A percentile compares a stretch with the other conserved stretches of the same genome.
These are phyloP conservation scores for Ceratobasidium sp. DNA, from an alignment of 1,284 basidiomycete genomes.

Conservation along the genomic window DNA sequence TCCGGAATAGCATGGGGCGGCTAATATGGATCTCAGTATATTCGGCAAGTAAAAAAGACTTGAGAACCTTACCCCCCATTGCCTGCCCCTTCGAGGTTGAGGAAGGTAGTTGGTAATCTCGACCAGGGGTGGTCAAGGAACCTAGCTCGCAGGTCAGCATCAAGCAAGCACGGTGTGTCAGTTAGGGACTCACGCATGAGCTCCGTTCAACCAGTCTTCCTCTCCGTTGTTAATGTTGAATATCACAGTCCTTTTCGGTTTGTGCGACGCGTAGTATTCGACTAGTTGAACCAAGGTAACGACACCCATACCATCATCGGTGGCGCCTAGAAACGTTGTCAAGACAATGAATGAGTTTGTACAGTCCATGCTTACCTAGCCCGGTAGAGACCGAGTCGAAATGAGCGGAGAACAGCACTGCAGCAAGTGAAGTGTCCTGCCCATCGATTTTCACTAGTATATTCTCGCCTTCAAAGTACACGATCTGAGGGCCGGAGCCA, in stretches of 20 bases:
- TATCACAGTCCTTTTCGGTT: constrained; percentile 70
- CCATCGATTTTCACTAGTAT: constrained; percentile 78
- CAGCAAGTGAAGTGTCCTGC: constrained; percentile 61
- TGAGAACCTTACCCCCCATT: constrained; percentile 73
- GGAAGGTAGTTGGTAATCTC: constrained; percentile 70
- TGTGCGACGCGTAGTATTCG: constrained; percentile 67
- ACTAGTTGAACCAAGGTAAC: constrained; percentile 75
- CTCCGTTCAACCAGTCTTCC: constrained; percentile 79
- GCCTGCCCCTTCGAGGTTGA: constrained; percentile 85
- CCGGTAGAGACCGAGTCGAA: constrained; percentile 81
- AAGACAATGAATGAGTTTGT: background rate
- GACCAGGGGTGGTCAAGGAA: constrained; percentile 81
- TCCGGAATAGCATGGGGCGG: constrained; percentile 75
- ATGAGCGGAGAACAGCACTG: constrained; percentile 80
- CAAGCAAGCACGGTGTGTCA: background rate
- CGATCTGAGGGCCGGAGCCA: constrained; percentile 52
- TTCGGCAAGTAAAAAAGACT: background rate
- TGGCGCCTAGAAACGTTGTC: constrained; percentile 61
- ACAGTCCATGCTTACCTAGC: constrained; percentile 58
- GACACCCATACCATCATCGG: constrained; percentile 81
- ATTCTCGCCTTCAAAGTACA: constrained; percentile 80
- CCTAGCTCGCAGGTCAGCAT: constrained; percentile 55
- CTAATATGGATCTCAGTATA: constrained; percentile 55
- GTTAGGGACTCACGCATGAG: constrained; percentile 65
- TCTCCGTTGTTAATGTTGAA: constrained; percentile 88